These are phyloP conservation scores for Erodium chrysanthum DNA, from an alignment of 441 rosid genomes.

Conservation along the genomic window DNA sequence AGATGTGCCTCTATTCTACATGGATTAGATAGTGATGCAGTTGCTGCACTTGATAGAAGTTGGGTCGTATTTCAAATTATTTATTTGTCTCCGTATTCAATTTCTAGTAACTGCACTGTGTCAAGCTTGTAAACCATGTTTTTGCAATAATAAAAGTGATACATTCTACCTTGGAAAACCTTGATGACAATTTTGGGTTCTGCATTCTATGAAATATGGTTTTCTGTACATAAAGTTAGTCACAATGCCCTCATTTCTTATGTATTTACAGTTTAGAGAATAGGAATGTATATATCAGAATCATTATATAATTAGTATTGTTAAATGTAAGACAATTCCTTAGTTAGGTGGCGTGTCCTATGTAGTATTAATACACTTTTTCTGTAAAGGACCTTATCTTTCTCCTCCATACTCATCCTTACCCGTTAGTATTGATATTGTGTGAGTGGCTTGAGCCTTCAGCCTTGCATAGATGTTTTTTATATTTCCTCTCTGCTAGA, in stretches of 20 bases:
- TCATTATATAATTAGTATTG: no score
- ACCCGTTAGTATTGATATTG: not conserved
- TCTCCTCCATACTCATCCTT: not conserved
- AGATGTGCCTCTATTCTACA: conserved; percentile 1
- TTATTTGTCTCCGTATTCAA: not conserved
- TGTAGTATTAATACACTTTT: not conserved
- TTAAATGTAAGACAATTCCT: not conserved
- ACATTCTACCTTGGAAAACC: not conserved
- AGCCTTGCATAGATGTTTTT: not conserved
- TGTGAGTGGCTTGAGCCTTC: not conserved
- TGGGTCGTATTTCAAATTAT: not conserved
- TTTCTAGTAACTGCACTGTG: not conserved
- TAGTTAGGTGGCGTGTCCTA: not conserved
- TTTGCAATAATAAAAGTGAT: conserved; percentile 2
- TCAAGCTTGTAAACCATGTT: conserved; percentile 6
- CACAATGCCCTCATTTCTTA: not conserved
- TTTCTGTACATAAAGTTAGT: not conserved
- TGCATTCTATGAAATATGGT: not conserved
- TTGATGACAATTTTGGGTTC: not conserved
- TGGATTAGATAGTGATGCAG: conserved; percentile 12
- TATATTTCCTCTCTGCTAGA: not conserved
- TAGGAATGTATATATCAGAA: no score
- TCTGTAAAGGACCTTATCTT: not conserved
- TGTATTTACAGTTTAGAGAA: not conserved
- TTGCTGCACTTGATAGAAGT: conserved; percentile 3